Percentiles rank a stretch among this genome's conserved stretches.
Evolutionary conservation across 139 green algal genomes (phyloP).

Genomic region (Tetradesmus obliquus): DNA sequence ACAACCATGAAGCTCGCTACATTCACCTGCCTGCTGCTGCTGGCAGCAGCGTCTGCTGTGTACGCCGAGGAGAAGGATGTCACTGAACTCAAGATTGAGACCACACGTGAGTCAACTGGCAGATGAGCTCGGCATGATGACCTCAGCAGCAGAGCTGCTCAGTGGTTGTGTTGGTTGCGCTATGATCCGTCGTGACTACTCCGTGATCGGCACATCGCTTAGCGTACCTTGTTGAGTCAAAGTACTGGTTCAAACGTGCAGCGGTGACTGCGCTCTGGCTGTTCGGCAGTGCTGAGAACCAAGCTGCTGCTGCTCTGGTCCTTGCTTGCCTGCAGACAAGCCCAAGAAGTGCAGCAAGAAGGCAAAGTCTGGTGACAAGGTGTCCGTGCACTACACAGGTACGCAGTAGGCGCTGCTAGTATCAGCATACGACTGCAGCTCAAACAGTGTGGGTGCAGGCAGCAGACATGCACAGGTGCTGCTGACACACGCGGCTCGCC

Average conservation of each 20-base stretch:
- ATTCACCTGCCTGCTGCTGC: background rate
- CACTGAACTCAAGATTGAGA: background rate
- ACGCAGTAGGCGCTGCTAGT: background rate
- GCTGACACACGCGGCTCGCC: too few relatives aligned
- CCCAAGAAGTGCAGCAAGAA: constrained; percentile 12
- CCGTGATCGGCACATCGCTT: background rate
- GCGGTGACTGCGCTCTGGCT: background rate
- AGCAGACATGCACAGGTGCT: background rate
- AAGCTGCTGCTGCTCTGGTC: background rate
- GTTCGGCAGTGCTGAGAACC: background rate
- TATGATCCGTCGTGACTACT: background rate
- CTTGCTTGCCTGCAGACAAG: background rate
- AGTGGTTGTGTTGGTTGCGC: background rate
- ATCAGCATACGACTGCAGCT: background rate
- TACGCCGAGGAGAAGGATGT: constrained; percentile 5
- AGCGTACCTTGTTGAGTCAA: background rate
- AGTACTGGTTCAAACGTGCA: background rate
- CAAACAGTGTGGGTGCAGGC: background rate
- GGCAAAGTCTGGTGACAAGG: constrained; percentile 21
- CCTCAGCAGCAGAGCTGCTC: background rate
- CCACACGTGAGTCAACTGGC: background rate
- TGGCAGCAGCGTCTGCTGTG: background rate
- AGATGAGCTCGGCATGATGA: background rate
- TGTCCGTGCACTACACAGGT: constrained; percentile 16
- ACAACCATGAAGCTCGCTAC: constrained; percentile 16